Evolutionary conservation across 1,284 basidiomycete species (phyloP).

Genomic region (Pascua guehoae): DNA sequence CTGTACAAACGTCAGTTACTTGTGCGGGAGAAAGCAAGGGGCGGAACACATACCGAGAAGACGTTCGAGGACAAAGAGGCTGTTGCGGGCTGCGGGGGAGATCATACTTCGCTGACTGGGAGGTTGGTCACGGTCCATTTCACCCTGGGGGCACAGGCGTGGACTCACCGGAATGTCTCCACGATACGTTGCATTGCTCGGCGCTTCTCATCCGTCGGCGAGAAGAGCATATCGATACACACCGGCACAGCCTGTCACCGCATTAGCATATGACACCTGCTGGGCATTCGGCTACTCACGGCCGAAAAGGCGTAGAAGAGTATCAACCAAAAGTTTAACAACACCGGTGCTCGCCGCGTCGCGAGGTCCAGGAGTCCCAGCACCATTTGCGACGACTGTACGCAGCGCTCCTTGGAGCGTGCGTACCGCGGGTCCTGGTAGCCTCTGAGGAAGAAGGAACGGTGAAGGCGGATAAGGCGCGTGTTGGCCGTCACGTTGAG

Average conservation of each 20-base stretch:
- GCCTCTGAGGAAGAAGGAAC: constrained; percentile 17
- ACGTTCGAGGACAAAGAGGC: constrained; percentile 16
- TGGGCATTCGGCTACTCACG: neutral
- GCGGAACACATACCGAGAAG: constrained; percentile 3
- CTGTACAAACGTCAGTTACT: neutral
- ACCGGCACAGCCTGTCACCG: constrained; percentile 14
- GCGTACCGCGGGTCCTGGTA: constrained; percentile 16
- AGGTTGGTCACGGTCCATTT: neutral
- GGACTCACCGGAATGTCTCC: constrained; percentile 12
- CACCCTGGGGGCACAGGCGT: too few species aligned
- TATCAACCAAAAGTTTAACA: constrained; percentile 17
- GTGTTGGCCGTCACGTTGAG: constrained; percentile 16
- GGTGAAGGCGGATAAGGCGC: constrained; percentile 16
- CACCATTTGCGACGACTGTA: constrained; percentile 6
- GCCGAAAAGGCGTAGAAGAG: constrained; percentile 21
- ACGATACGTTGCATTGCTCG: constrained; percentile 4
- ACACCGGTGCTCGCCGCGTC: constrained; percentile 3
- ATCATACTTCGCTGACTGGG: constrained; percentile 4
- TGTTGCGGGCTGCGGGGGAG: constrained; percentile 13
- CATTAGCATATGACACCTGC: neutral
- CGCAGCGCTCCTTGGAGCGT: constrained; percentile 13
- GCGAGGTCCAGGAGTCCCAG: constrained; percentile 16
- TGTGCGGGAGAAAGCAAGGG: neutral
- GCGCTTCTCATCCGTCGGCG: constrained; percentile 15
- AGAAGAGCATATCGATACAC: constrained; percentile 17